Evolutionary conservation across 2,329 filamentous ascomycete genomes (phyloP).

Genomic region (Pseudocercospora macadamiae): DNA sequence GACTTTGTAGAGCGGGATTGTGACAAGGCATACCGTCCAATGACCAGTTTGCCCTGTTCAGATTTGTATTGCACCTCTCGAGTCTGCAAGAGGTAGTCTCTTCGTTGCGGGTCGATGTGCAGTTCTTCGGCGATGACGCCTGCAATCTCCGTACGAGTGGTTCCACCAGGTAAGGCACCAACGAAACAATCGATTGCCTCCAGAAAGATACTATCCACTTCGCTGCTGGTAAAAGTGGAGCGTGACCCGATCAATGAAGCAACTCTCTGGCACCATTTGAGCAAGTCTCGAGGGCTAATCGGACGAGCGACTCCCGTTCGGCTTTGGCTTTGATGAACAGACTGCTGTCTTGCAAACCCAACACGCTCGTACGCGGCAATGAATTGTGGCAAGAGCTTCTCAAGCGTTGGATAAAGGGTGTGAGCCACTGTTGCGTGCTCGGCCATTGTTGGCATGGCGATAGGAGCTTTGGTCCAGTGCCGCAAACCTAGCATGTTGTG

Average conservation of each 20-base stretch:
- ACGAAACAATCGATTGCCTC: conserved; percentile 93
- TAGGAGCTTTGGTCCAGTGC: conserved; percentile 79
- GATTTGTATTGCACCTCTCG: conserved; percentile 71
- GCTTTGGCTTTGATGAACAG: conserved; percentile 48
- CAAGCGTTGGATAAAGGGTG: conserved; percentile 70
- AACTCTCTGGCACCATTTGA: conserved; percentile 88
- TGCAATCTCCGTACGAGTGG: conserved; percentile 63
- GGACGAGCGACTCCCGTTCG: conserved; percentile 62
- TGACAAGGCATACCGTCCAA: conserved; percentile 37
- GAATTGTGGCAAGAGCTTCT: conserved; percentile 58
- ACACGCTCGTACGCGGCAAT: conserved; percentile 60
- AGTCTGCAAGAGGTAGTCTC: conserved; percentile 73
- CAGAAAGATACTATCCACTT: conserved; percentile 86
- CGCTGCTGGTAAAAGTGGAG: conserved; percentile 66
- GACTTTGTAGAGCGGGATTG: conserved; percentile 20
- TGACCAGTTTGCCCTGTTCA: conserved; percentile 32
- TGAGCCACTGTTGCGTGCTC: conserved; percentile 78
- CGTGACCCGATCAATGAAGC: conserved; percentile 64
- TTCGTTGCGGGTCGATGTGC: conserved; percentile 79
- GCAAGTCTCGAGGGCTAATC: conserved; percentile 73
- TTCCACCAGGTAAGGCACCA: conserved; percentile 71
- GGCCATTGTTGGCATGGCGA: conserved; percentile 64
- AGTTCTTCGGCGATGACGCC: conserved; percentile 80
- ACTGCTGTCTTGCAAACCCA: conserved; percentile 41
- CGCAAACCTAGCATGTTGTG: conserved; percentile 75